Percentiles rank a stretch among this genome's conserved stretches.
These are phyloP conservation scores for Coemansia sp. DNA, from an alignment of 192 early-diverging fungal species.

Conservation along the genomic window DNA sequence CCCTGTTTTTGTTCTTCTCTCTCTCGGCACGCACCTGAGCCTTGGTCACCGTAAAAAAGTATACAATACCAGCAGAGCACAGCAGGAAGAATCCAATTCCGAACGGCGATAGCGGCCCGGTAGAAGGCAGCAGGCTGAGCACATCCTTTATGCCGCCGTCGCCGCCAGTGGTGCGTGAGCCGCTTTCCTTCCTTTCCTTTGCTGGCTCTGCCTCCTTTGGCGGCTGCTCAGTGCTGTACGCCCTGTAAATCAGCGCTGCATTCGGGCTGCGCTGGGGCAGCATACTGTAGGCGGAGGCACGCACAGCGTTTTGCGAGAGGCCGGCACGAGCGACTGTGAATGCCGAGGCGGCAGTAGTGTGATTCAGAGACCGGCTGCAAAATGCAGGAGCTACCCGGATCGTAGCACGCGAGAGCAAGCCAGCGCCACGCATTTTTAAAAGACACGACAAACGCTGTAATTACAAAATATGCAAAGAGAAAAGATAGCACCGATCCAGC, in stretches of 20 bases:
- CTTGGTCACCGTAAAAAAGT: slow-evolving; percentile 67
- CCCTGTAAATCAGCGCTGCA: neutral
- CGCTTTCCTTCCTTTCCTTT: neutral
- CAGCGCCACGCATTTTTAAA: slow-evolving; percentile 17
- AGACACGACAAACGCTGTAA: neutral
- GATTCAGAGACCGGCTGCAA: neutral
- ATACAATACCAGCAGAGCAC: slow-evolving; percentile 58
- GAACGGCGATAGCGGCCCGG: slow-evolving; percentile 44
- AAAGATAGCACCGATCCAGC: too few species aligned
- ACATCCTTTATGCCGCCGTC: slow-evolving; percentile 10
- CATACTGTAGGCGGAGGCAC: neutral
- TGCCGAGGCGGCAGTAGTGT: neutral
- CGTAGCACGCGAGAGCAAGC: slow-evolving; percentile 12
- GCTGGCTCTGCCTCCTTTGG: slow-evolving; percentile 11
- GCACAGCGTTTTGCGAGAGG: neutral
- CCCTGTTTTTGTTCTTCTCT: slow-evolving; percentile 6
- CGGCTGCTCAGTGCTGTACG: slow-evolving; percentile 27
- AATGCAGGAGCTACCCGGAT: neutral
- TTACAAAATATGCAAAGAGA: too few species aligned
- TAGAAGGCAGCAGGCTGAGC: slow-evolving; percentile 20
- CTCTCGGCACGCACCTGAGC: slow-evolving; percentile 50
- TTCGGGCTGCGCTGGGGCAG: neutral
- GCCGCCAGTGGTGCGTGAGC: neutral
- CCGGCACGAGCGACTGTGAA: neutral
- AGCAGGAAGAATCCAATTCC: slow-evolving; percentile 54